Evolutionary conservation across 306 rosid species (phyloP), one percentile per base, ranked within the genome.

Genomic region (Delonix regia): DNA sequence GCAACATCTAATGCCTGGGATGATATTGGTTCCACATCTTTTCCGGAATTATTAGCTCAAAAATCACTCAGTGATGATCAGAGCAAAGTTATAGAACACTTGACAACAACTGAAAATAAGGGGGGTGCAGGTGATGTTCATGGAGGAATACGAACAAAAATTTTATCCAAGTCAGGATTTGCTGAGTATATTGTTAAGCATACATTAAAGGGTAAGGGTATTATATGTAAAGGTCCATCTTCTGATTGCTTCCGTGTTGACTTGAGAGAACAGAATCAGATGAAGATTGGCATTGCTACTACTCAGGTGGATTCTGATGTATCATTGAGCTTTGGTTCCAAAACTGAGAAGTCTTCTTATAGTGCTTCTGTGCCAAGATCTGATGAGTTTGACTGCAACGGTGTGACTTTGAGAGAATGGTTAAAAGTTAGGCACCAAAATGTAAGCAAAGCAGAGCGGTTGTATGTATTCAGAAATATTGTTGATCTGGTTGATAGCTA

Each of bases 151-250:
- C 89, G 92, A 82, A 94, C 97, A 49, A 94, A 92, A 85, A 89
- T 92, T 16, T 74, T 92, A 78, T 92, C 97, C 38, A 91, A 89
- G 82, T 88, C 97, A 9, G 94, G 97, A n/a, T 93, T 91, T 83
- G 87, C 97, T 45, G 95, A 94, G 79, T 89, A 78, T 85, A 90
- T 90, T 81, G 86, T 90, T 38, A 94, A 94, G 79, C 87, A 61
- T 81, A 87, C 97, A 7, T 73, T 94, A 84, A 89, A 87, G 86
- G 94, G 95, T 55, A 94, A 94, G 88, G 99, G 99, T 27, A 72
- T 88, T 61, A 69, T 92, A 52, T 77, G 61, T 66, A 92, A 83
- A 79, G 91, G 87, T 63, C 87, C 94, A 33, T 56, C 82, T 44
- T 73, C 39, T 56, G 87, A 78, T 74, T 78, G 73, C 38, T 34